Evolutionary conservation across 179 eudicot genomes (phyloP), one percentile per base, ranked within the genome.

Genomic region (Actinidia arguta): DNA sequence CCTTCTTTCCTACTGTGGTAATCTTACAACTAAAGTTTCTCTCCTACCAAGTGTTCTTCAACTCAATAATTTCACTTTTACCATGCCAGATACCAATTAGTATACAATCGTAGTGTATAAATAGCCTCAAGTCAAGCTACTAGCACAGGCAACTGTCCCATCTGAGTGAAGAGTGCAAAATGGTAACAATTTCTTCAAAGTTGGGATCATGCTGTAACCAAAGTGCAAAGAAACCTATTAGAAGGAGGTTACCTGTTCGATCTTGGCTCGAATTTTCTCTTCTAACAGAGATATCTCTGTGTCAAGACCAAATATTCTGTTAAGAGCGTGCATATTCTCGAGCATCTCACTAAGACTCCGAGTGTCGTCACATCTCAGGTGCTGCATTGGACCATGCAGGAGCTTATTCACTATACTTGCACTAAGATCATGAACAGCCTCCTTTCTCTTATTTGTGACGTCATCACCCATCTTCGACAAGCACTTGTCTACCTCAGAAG

Each of bases 351-450:
- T 79, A 48, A 75, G 81, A 68, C 74, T n/a, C n/a, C 85, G 66
- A 7, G 63, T 73, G 54, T 87, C 83, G n/a, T 87, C 87, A 58
- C 89, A 87, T 84, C 85, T 84, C 82, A 87, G 79, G 64, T 87
- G 89, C 73, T 87, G 85, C 81, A 82, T 82, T 25, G 89, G 89
- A 75, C 89, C 89, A 67, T 87, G 89, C 54, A 87, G 86, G 17
- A 87, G 83, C 56, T 80, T 78, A 81, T 87, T 87, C 70, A 87
- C 80, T 59, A 87, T 84, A 39, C 85, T 78, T 18, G 44, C 5
- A 36, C 87, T 79, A 62, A 87, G 84, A 59, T 78, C 87, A 78
- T 81, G 24, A 74, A 87, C 52, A 11, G 85, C 89, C 7, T 17
- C 52, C 81, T 82, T 85, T 51, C 61, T 64, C 81, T 87, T 82